Evolutionary conservation across 2,329 filamentous ascomycete genomes (phyloP).

Genomic region (Aureobasidium sp.): DNA sequence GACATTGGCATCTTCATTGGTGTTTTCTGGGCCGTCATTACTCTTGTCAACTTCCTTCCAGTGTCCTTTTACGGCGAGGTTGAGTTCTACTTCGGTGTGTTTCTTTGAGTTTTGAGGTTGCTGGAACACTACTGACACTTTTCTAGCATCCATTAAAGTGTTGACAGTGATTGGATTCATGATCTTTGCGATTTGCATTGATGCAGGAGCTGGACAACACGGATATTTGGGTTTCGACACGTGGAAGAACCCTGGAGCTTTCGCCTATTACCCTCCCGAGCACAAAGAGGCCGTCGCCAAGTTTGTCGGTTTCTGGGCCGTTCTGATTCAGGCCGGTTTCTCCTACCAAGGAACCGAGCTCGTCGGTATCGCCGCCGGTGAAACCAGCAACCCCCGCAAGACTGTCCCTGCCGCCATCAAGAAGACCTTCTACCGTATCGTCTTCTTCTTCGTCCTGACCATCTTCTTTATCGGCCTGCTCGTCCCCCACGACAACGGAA

Average conservation of each 20-base stretch:
- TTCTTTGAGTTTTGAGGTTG: no score
- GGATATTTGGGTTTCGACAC: constrained; percentile 54
- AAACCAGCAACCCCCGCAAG: constrained; percentile 44
- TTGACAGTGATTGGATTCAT: constrained; percentile 41
- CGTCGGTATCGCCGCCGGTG: constrained; percentile 44
- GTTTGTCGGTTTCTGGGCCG: constrained; percentile 43
- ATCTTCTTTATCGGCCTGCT: constrained; percentile 29
- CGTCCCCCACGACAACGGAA: constrained; percentile 26
- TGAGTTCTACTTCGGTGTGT: constrained; percentile 49
- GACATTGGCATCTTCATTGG: constrained; percentile 33
- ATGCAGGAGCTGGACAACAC: constrained; percentile 35
- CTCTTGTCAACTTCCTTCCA: constrained; percentile 42
- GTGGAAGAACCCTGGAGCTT: constrained; percentile 33
- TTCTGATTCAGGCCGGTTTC: constrained; percentile 50
- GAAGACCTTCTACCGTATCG: constrained; percentile 29
- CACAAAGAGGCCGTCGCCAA: constrained; percentile 24
- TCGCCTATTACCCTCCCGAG: constrained; percentile 25
- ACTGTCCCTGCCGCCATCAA: constrained; percentile 30
- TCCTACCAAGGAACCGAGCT: constrained; percentile 49
- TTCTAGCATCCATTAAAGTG: constrained; percentile 41
- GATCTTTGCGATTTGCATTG: constrained; percentile 33
- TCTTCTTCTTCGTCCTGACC: constrained; percentile 29
- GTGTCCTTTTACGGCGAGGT: constrained; percentile 45
- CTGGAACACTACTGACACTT: no score
- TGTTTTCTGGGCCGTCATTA: constrained; percentile 28